A percentile compares a stretch with the other conserved stretches of the same genome.
phyloP scores from a whole-genome alignment of 2,329 filamentous ascomycete genomes.

The Trematosphaeria pertusa region DNA sequence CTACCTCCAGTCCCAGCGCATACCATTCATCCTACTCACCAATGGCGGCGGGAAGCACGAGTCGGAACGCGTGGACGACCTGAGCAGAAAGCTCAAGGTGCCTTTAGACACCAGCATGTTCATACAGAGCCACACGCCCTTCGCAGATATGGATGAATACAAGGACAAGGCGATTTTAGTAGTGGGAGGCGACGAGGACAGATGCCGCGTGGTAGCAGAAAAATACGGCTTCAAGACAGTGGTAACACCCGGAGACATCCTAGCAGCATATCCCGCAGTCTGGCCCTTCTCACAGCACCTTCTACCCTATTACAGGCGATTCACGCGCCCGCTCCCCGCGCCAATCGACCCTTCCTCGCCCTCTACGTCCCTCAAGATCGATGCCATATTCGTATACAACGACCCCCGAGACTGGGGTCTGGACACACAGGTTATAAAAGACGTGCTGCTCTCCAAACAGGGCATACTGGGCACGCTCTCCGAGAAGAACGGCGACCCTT shows the following conservation, averaged over 20 bases:
- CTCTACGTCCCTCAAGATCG: slow-evolving; percentile 72
- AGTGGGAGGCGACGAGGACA: slow-evolving; percentile 55
- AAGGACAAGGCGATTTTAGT: slow-evolving; percentile 61
- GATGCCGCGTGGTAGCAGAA: slow-evolving; percentile 76
- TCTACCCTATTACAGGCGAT: slow-evolving; percentile 65
- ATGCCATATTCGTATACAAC: slow-evolving; percentile 92
- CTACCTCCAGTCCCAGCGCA: slow-evolving; percentile 74
- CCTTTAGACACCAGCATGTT: slow-evolving; percentile 73
- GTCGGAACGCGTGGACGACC: slow-evolving; percentile 71
- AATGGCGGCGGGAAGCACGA: slow-evolving; percentile 93
- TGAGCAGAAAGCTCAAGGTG: slow-evolving; percentile 70
- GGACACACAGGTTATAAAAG: slow-evolving; percentile 83
- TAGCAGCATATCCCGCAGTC: slow-evolving; percentile 73
- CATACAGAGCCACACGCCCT: slow-evolving; percentile 91
- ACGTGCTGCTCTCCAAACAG: slow-evolving; percentile 78
- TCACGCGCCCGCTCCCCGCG: slow-evolving; percentile 64
- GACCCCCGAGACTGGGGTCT: slow-evolving; percentile 96
- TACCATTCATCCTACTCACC: slow-evolving; percentile 93
- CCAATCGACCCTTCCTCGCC: slow-evolving; percentile 57
- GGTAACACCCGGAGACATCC: slow-evolving; percentile 84
- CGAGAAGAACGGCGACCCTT: slow-evolving; percentile 68
- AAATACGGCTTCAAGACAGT: slow-evolving; percentile 67
- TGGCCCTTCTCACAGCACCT: slow-evolving; percentile 83
- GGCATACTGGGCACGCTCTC: slow-evolving; percentile 85
- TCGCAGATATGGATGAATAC: slow-evolving; percentile 69